A percentile compares a stretch with the other conserved stretches of the same genome.
phyloP scores from a whole-genome alignment of 2,329 filamentous ascomycete species.

The Calonectria hongkongensis region DNA sequence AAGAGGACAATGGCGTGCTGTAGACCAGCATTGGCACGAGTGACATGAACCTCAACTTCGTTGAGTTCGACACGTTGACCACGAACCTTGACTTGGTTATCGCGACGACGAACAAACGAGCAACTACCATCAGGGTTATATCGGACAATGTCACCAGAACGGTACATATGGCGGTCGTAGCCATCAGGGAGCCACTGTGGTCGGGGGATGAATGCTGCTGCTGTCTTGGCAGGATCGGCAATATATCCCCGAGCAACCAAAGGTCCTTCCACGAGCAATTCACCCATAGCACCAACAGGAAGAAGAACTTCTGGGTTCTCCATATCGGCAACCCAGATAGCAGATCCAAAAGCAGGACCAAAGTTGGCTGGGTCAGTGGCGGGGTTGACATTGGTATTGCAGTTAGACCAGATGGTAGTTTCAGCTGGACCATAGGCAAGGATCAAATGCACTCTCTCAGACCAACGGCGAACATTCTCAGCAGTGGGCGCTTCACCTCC shows the following conservation, averaged over 20 bases:
- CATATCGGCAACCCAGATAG: slow-evolving; percentile 19
- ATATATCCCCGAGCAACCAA: slow-evolving; percentile 47
- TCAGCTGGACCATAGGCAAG: slow-evolving; percentile 7
- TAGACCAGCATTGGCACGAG: slow-evolving; percentile 21
- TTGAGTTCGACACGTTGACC: slow-evolving; percentile 73
- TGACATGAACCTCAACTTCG: slow-evolving; percentile 42
- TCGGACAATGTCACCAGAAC: slow-evolving; percentile 68
- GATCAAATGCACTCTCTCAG: slow-evolving; percentile 4
- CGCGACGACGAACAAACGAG: slow-evolving; percentile 70
- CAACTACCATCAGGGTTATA: slow-evolving; percentile 64
- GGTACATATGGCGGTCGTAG: slow-evolving; percentile 58
- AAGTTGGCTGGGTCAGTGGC: slow-evolving; percentile 8
- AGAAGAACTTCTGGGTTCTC: slow-evolving; percentile 14
- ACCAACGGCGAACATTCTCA: slow-evolving; percentile 10
- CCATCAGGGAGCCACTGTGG: not conserved
- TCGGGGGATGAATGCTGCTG: slow-evolving; percentile 20
- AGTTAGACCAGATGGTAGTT: slow-evolving; percentile 19
- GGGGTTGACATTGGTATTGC: slow-evolving; percentile 3
- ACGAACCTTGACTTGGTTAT: slow-evolving; percentile 74
- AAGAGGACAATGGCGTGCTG: slow-evolving; percentile 21
- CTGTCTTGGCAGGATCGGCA: not conserved
- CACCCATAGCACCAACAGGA: slow-evolving; percentile 17
- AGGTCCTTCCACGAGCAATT: slow-evolving; percentile 46
- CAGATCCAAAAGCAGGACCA: slow-evolving; percentile 7
- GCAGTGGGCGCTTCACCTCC: slow-evolving; percentile 10